phyloP scores from a whole-genome alignment of 345 rosid species.

The Garcia nutans region DNA sequence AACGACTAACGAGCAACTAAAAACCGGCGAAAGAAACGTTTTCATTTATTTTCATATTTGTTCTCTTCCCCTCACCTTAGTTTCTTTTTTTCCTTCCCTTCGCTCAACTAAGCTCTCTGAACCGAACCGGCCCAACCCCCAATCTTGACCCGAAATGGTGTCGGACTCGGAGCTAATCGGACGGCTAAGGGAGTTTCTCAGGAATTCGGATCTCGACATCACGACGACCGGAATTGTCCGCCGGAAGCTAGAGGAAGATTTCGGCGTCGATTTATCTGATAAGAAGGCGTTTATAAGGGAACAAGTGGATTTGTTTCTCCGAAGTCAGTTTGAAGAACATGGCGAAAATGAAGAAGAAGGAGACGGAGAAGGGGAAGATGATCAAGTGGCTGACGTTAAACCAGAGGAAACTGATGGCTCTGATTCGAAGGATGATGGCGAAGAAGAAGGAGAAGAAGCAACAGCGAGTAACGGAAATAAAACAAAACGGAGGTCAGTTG shows the following conservation, averaged over 20 bases:
- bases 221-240: slow-evolving; percentile 45
- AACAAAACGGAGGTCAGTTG: slow-evolving; percentile 36
- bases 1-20: slow-evolving; percentile 16
- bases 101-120: not conserved
- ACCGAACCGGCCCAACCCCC: not conserved
- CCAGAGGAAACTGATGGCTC: slow-evolving; percentile 28
- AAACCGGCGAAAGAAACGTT: slow-evolving; percentile 24
- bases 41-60: slow-evolving; percentile 12
- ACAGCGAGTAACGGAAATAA: slow-evolving; percentile 18
- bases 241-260: slow-evolving; percentile 46
- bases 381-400: slow-evolving; percentile 24
- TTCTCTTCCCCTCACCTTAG: slow-evolving; percentile 1
- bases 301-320: slow-evolving; percentile 46
- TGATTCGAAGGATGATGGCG: slow-evolving; percentile 11
- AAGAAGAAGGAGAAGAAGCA: slow-evolving; percentile 15
- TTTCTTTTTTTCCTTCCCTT: not conserved
- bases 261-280: slow-evolving; percentile 45
- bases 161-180: slow-evolving; percentile 44
- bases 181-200: slow-evolving; percentile 38
- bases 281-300: slow-evolving; percentile 46
- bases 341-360: slow-evolving; percentile 5
- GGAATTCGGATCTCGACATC: slow-evolving; percentile 45
- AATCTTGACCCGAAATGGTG: slow-evolving; percentile 30
- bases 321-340: slow-evolving; percentile 34
- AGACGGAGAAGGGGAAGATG: slow-evolving; percentile 16